Base-by-base conservation (phyloP, 257 asterid genomes). In the Eucommia ulmoides region DNA sequence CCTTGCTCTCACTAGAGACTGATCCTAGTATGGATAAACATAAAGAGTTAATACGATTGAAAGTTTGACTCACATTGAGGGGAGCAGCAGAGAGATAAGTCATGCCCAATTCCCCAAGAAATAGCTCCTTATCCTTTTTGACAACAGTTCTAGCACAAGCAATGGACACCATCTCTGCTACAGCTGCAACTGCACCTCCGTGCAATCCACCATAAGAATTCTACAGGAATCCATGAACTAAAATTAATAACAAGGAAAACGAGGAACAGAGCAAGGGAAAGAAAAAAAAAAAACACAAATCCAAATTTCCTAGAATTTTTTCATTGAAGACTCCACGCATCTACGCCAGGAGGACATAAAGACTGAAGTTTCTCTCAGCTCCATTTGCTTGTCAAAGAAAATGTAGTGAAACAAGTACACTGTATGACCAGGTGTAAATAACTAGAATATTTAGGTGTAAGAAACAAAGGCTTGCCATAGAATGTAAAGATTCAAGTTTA, bases 71-170 rank as follows among this genome's bases (percentile, higher is more conserved):
- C 55, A 83, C 97, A 54, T 83, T 59, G 3, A 41, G 61, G 24
- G 77, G 79, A 69, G 82, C 92, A 22, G 88, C 75, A 56, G 93
- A 74, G 55, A 82, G 93, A 68, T 89, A 85, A 26, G 82, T 69
- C 26, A 81, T 64, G 68, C 84, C 66, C 47, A 81, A 73, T 69
- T 85, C 98, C 59, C 96, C 95, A 14, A 89, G 96, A 71, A 84
- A 84, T 50, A 89, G 59, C 21, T 76, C 74, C 52, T 69, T 77
- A 52, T 82, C 92, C 23, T 82, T 55, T 58, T 84, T 94, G 23
- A 82, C 83, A 8, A 84, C 75, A 33, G 97, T 84, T 69, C 88
- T 69, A 66, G 93, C 91, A 50, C 95, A 88, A 63, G 88, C 95
- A 54, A 33, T 64, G 10, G 95, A 75, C 52, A 88, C 77, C 58